Conservation (phyloP, 352 stramenopile species). For the Globisporangium orthogonon region DNA sequence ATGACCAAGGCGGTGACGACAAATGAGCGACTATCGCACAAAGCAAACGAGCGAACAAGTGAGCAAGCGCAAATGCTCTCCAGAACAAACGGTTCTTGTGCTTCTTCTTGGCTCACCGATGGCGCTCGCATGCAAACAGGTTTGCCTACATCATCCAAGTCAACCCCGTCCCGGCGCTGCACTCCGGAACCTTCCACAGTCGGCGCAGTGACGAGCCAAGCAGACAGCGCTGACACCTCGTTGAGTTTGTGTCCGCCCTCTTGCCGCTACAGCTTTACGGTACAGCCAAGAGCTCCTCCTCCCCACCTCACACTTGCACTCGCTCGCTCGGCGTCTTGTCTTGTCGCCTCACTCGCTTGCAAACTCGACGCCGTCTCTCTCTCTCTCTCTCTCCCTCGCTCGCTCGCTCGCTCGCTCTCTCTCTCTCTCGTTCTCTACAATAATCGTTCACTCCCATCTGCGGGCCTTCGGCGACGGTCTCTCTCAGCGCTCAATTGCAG, state of each 20-base stretch:
- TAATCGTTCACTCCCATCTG: too few relatives aligned
- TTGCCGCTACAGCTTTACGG: neutral
- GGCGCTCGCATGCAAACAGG: neutral
- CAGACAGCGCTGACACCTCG: slow-evolving; percentile 2
- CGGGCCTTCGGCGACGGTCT: too few relatives aligned
- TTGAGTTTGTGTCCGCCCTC: neutral
- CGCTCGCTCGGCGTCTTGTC: too few relatives aligned
- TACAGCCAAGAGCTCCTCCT: neutral
- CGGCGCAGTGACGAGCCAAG: neutral
- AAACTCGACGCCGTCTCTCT: neutral
- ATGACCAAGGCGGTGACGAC: too few relatives aligned
- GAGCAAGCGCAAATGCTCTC: too few relatives aligned
- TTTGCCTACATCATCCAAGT: neutral
- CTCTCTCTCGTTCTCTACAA: neutral
- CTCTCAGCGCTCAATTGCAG: too few relatives aligned
- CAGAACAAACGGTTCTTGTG: too few relatives aligned
- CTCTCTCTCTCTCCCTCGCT: neutral
- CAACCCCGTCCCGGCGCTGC: neutral
- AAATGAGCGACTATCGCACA: too few relatives aligned
- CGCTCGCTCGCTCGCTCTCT: neutral
- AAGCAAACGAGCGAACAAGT: too few relatives aligned
- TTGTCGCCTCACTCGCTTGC: neutral
- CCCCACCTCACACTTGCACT: neutral
- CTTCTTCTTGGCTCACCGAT: too few relatives aligned
- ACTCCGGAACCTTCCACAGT: neutral